Conservation (phyloP, 768 basidiomycete species). For the Ramaria sp. region DNA sequence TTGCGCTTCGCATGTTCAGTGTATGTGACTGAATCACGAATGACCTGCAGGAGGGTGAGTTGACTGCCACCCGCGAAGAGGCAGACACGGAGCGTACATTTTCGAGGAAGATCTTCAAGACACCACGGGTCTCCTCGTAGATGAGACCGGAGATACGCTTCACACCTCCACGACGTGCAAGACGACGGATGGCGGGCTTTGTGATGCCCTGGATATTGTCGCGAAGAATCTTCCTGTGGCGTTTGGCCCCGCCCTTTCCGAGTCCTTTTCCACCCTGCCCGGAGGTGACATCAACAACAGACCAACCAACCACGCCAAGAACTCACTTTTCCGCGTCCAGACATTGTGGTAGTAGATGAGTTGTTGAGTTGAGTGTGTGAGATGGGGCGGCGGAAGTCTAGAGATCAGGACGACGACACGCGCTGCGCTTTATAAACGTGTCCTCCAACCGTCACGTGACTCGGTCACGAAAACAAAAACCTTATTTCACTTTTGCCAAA, state of each 20-base stretch:
- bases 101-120: slow-evolving; percentile 38
- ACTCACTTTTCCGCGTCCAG: slow-evolving; percentile 64
- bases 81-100: slow-evolving; percentile 12
- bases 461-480: slow-evolving; percentile 2
- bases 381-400: neutral
- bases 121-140: slow-evolving; percentile 40
- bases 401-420: neutral
- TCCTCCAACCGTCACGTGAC: slow-evolving; percentile 2
- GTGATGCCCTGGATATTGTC: slow-evolving; percentile 68
- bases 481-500: slow-evolving; percentile 8
- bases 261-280: slow-evolving; percentile 37
- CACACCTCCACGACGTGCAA: slow-evolving; percentile 41
- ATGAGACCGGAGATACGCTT: slow-evolving; percentile 39
- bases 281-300: neutral
- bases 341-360: slow-evolving; percentile 31
- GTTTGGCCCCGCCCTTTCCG: slow-evolving; percentile 72
- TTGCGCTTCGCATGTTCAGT: slow-evolving; percentile 50
- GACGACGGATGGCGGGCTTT: slow-evolving; percentile 40
- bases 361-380: neutral
- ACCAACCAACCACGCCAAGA: neutral
- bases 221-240: slow-evolving; percentile 72
- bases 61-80: neutral
- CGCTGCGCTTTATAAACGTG: slow-evolving; percentile 1
- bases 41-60: slow-evolving; percentile 20
- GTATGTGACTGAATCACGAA: slow-evolving; percentile 50